Evolutionary conservation across 2,329 filamentous ascomycete genomes (phyloP).

Genomic region (Paecilomyces sp.): DNA sequence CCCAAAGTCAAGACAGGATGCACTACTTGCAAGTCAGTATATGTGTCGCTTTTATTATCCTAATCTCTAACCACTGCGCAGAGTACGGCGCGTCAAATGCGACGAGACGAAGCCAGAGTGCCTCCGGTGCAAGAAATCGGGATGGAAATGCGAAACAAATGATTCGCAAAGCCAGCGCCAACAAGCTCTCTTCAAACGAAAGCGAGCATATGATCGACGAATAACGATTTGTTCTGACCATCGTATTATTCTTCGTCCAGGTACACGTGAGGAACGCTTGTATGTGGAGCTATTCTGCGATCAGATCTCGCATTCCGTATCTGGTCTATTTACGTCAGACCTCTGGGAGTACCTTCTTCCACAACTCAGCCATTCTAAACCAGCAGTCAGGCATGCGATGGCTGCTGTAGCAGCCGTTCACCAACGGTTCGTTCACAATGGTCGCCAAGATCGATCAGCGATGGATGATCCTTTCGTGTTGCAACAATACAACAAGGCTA

Average conservation of each 20-base stretch:
- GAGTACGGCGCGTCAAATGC: background rate
- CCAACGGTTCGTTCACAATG: conserved; percentile 17
- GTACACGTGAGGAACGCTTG: conserved; percentile 24
- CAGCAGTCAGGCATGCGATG: conserved; percentile 44
- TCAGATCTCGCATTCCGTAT: conserved; percentile 35
- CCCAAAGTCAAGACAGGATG: background rate
- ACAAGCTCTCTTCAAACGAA: conserved; percentile 4
- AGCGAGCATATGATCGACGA: background rate
- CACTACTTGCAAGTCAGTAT: background rate
- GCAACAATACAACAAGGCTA: conserved; percentile 45
- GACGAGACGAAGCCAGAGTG: background rate
- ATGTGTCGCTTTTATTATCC: background rate
- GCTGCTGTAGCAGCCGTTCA: conserved; percentile 46
- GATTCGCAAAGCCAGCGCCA: conserved; percentile 6
- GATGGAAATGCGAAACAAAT: conserved; percentile 42
- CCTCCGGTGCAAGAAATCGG: background rate
- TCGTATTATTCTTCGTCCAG: conserved; percentile 12
- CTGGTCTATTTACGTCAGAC: conserved; percentile 32
- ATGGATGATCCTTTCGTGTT: conserved; percentile 29
- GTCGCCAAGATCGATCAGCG: background rate
- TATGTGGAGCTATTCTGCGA: conserved; percentile 36
- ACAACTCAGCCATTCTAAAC: conserved; percentile 39
- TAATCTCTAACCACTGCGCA: background rate
- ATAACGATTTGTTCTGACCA: conserved; percentile 6
- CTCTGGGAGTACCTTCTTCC: conserved; percentile 34